phyloP scores from a whole-genome alignment of 805 yeast species.

The Pichia paraexigua region DNA sequence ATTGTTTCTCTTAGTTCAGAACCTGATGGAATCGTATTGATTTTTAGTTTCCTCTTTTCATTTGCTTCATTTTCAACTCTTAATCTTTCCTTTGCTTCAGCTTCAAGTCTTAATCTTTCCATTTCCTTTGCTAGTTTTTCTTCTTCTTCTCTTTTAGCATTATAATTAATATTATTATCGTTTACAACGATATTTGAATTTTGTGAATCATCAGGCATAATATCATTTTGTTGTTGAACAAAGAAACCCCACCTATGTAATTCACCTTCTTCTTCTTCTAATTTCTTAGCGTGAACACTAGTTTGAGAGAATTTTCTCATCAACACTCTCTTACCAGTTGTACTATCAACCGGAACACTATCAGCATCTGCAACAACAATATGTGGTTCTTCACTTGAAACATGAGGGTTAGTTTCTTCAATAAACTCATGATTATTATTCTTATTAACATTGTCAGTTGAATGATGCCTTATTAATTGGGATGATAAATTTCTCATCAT shows the following conservation, averaged over 20 bases:
- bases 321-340: constrained; percentile 66
- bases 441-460: constrained; percentile 42
- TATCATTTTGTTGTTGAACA: constrained; percentile 50
- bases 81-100: constrained; percentile 6
- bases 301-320: constrained; percentile 59
- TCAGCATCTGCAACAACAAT: constrained; percentile 63
- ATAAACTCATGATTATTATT: constrained; percentile 39
- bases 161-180: background rate
- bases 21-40: constrained; percentile 42
- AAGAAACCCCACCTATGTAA: constrained; percentile 80
- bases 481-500: constrained; percentile 23
- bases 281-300: constrained; percentile 59
- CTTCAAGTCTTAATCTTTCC: constrained; percentile 6
- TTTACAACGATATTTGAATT: background rate
- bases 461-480: constrained; percentile 37
- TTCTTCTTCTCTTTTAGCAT: background rate
- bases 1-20: constrained; percentile 51
- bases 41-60: constrained; percentile 17
- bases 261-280: constrained; percentile 90
- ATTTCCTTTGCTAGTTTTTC: constrained; percentile 4
- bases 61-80: background rate
- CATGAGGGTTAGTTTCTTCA: constrained; percentile 3
- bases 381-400: constrained; percentile 40
- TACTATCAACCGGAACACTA: constrained; percentile 53
- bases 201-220: constrained; percentile 21